Evolutionary conservation across 805 yeast species (phyloP).

Genomic region (Saccharomyces kudriavzevii): DNA sequence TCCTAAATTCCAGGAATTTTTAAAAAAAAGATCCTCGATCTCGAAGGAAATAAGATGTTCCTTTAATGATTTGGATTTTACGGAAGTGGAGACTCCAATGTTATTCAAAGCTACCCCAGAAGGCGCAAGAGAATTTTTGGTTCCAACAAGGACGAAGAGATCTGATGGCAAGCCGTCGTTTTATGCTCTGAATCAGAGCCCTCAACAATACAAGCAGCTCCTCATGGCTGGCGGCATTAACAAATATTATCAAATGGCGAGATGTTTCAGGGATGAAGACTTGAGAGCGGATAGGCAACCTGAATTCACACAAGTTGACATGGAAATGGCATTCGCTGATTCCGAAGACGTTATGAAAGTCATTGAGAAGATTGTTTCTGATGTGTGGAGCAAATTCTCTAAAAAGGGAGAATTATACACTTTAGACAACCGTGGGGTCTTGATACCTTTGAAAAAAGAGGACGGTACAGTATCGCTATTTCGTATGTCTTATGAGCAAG

Average conservation of each 20-base stretch:
- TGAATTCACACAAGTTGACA: slow-evolving; percentile 93
- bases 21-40: slow-evolving; percentile 49
- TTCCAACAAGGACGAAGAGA: slow-evolving; percentile 66
- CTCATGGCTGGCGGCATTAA: slow-evolving; percentile 90
- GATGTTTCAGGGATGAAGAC: slow-evolving; percentile 94
- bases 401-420: slow-evolving; percentile 21
- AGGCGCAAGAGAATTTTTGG: slow-evolving; percentile 93
- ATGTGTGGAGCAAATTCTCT: slow-evolving; percentile 48
- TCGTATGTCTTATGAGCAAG: slow-evolving; percentile 56
- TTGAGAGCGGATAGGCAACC: slow-evolving; percentile 93
- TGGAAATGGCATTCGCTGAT: slow-evolving; percentile 82
- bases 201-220: slow-evolving; percentile 93
- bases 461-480: slow-evolving; percentile 27
- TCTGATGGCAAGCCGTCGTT: slow-evolving; percentile 30
- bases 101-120: slow-evolving; percentile 95
- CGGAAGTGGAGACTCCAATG: slow-evolving; percentile 87
- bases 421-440: slow-evolving; percentile 17
- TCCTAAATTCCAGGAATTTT: slow-evolving; percentile 45
- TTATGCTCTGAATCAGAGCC: slow-evolving; percentile 94
- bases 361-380: slow-evolving; percentile 48
- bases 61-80: slow-evolving; percentile 43
- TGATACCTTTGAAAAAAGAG: slow-evolving; percentile 13
- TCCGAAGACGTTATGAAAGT: slow-evolving; percentile 58
- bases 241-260: slow-evolving; percentile 82
- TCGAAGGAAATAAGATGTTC: slow-evolving; percentile 39